A percentile compares a stretch with the other conserved stretches of the same genome.
phyloP scores from a whole-genome alignment of 1,139 yeast genomes.

The Saccharomyces hybrid region DNA sequence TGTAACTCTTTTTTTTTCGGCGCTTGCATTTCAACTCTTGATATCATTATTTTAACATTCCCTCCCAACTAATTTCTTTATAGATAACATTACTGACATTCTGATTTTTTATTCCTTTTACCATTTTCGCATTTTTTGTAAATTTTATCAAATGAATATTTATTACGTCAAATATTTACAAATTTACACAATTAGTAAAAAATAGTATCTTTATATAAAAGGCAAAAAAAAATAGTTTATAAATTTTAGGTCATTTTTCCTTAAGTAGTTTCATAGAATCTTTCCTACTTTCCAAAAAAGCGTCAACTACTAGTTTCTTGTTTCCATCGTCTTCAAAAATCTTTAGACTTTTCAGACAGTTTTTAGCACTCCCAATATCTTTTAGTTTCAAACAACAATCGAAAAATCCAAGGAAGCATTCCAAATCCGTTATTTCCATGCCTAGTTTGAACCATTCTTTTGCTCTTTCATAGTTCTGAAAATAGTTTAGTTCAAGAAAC shows the following conservation, averaged over 20 bases:
- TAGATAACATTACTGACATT: neutral
- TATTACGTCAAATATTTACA: neutral
- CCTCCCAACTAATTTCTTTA: neutral
- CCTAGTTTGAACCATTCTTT: constrained; percentile 83
- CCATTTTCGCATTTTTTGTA: neutral
- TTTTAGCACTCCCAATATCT: constrained; percentile 25
- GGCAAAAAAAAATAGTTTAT: neutral
- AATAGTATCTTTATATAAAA: neutral
- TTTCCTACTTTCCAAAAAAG: neutral
- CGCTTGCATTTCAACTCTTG: neutral
- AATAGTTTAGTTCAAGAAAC: constrained; percentile 64
- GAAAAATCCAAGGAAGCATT: constrained; percentile 68
- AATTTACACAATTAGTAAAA: neutral
- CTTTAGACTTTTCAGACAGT: constrained; percentile 12
- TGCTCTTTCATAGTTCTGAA: constrained; percentile 48
- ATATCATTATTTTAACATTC: neutral
- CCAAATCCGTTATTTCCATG: constrained; percentile 48
- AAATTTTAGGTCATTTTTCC: neutral
- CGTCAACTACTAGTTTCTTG: neutral
- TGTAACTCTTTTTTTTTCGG: neutral
- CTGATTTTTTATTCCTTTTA: neutral
- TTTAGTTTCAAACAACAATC: constrained; percentile 37
- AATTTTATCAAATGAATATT: neutral
- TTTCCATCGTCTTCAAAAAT: neutral
- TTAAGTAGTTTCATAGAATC: neutral